Evolutionary conservation across 768 basidiomycete genomes (phyloP).

Genomic region (Peribolospora kevripleyi): DNA sequence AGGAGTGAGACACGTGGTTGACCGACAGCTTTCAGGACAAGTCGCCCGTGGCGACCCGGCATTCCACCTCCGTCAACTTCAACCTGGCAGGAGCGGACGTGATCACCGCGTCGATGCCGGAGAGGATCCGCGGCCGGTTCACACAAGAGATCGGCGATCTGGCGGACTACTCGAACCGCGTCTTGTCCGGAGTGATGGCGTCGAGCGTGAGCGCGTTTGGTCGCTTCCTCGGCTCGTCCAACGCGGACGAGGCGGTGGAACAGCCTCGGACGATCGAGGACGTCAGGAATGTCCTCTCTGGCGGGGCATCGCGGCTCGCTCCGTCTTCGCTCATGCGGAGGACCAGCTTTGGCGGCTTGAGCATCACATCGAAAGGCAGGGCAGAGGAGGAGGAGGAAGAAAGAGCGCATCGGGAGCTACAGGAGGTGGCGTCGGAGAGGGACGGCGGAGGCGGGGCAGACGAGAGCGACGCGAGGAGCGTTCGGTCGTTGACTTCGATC

Average conservation of each 20-base stretch:
- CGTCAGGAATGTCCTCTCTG: conserved; percentile 13
- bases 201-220: neutral
- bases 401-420: conserved; percentile 5
- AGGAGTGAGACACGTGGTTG: no score
- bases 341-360: neutral
- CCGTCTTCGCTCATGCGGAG: neutral
- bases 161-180: conserved; percentile 38
- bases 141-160: conserved; percentile 64
- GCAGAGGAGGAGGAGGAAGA: conserved; percentile 16
- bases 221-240: neutral
- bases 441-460: conserved; percentile 30
- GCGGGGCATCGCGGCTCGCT: conserved; percentile 1
- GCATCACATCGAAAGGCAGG: neutral
- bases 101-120: conserved; percentile 11
- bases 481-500: conserved; percentile 20
- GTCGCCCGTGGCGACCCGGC: no score
- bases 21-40: no score
- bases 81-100: conserved; percentile 1
- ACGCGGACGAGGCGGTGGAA: conserved; percentile 19
- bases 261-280: conserved; percentile 34
- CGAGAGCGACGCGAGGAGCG: conserved; percentile 40
- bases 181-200: conserved; percentile 20
- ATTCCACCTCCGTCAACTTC: neutral
- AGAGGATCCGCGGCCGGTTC: conserved; percentile 26
- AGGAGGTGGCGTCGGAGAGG: conserved; percentile 15